These are phyloP conservation scores for Leccinum imitatum DNA, from an alignment of 768 basidiomycete species.

Conservation along the genomic window DNA sequence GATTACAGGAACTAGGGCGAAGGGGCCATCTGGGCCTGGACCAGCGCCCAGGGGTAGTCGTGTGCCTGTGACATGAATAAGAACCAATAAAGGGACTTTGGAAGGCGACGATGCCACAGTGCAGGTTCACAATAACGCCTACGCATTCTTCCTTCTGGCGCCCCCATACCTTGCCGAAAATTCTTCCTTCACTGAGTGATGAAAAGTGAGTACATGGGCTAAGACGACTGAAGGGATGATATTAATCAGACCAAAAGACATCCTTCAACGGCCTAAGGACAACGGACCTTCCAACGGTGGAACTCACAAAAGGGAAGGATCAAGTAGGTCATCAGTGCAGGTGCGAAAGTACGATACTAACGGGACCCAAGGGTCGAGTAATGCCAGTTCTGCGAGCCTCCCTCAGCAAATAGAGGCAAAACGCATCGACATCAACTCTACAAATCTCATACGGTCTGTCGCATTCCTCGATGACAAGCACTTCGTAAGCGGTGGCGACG, in stretches of 20 bases:
- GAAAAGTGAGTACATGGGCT: background rate
- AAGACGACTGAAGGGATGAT: background rate
- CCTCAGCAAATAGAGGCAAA: background rate
- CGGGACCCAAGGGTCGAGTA: background rate
- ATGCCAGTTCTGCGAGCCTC: background rate
- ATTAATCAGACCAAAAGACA: background rate
- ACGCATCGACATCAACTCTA: background rate
- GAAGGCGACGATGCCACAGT: background rate
- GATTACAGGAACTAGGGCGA: background rate
- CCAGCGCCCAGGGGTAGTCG: background rate
- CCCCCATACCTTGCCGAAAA: background rate
- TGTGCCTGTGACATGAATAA: background rate
- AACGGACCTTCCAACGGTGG: background rate
- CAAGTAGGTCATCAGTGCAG: background rate
- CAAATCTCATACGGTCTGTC: background rate
- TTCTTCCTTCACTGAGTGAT: background rate
- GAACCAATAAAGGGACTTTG: background rate
- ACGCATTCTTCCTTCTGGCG: background rate
- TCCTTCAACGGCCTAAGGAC: background rate
- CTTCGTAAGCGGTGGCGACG: background rate
- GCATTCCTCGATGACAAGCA: background rate
- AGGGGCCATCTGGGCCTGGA: background rate
- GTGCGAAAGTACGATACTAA: background rate
- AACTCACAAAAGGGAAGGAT: background rate
- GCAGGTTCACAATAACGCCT: background rate